Conservation (phyloP, 495 filamentous ascomycete genomes). For the Hypoxylon intermedium region DNA sequence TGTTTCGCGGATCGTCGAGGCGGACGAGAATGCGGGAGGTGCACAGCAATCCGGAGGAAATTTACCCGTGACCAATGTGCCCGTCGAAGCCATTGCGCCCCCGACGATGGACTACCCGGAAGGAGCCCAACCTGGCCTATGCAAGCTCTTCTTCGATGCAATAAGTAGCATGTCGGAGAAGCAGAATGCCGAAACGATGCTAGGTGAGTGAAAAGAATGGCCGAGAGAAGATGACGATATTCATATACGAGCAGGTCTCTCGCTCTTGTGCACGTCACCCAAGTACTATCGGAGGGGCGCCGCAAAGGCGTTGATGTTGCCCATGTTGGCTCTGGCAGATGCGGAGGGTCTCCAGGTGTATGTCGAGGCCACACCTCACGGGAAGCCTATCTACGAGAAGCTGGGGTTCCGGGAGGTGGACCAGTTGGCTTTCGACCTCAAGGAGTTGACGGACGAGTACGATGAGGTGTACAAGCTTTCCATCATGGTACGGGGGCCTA, state of each 20-base stretch:
- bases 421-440: constrained; percentile 39
- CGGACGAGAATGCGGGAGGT: neutral
- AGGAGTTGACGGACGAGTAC: constrained; percentile 23
- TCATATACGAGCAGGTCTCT: constrained; percentile 30
- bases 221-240: constrained; percentile 2
- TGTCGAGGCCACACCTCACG: constrained; percentile 45
- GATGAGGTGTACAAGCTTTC: constrained; percentile 23
- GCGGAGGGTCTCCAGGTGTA: constrained; percentile 36
- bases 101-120: constrained; percentile 9
- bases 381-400: constrained; percentile 45
- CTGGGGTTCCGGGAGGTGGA: constrained; percentile 48
- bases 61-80: constrained; percentile 1
- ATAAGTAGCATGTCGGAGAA: constrained; percentile 27
- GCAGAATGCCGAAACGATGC: constrained; percentile 36
- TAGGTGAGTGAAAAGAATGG: constrained; percentile 30
- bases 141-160: constrained; percentile 25
- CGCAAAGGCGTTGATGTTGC: constrained; percentile 39
- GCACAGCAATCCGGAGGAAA: too few relatives aligned
- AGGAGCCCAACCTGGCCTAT: constrained; percentile 25
- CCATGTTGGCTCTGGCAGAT: constrained; percentile 43
- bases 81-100: constrained; percentile 4
- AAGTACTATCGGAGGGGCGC: constrained; percentile 47
- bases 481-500: constrained; percentile 42
- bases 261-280: constrained; percentile 46
- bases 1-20: neutral